Evolutionary conservation across 1,139 yeast species (phyloP).

Genomic region (Scheffersomyces insectosa): DNA sequence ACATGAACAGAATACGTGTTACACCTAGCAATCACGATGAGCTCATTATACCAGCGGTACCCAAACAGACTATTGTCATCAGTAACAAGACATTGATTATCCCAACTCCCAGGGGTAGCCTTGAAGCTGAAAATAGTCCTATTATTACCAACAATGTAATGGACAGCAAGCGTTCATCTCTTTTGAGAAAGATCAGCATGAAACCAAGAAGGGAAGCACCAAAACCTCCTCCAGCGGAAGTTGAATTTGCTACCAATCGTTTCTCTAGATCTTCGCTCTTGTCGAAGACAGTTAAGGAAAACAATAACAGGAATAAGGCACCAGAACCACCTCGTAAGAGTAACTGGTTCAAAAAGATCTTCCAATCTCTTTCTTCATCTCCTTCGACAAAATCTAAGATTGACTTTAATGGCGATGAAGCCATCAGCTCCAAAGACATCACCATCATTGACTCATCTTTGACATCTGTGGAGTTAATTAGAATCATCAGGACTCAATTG

Average conservation of each 20-base stretch:
- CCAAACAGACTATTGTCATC: too few species aligned
- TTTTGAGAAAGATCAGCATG: constrained; percentile 34
- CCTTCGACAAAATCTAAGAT: constrained; percentile 6
- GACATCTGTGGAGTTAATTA: constrained; percentile 29
- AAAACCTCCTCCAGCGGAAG: constrained; percentile 28
- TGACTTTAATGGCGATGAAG: not conserved
- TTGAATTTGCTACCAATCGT: constrained; percentile 22
- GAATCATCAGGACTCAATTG: constrained; percentile 41
- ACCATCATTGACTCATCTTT: constrained; percentile 37
- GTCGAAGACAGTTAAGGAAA: constrained; percentile 8
- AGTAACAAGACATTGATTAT: not conserved
- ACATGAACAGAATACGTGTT: constrained; percentile 7
- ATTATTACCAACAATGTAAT: not conserved
- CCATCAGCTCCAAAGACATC: constrained; percentile 20
- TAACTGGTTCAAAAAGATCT: constrained; percentile 43
- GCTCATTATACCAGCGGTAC: too few species aligned
- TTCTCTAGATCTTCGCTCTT: constrained; percentile 22
- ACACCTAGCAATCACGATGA: too few species aligned
- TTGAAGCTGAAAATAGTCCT: constrained; percentile 4
- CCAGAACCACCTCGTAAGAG: constrained; percentile 15
- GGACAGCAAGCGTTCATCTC: constrained; percentile 7
- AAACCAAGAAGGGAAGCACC: constrained; percentile 52
- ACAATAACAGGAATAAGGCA: constrained; percentile 6
- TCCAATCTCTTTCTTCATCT: constrained; percentile 19
- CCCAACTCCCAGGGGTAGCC: constrained; percentile 1